Evolutionary conservation across 352 stramenopile species (phyloP).

Genomic region (Globisporangium lucens): DNA sequence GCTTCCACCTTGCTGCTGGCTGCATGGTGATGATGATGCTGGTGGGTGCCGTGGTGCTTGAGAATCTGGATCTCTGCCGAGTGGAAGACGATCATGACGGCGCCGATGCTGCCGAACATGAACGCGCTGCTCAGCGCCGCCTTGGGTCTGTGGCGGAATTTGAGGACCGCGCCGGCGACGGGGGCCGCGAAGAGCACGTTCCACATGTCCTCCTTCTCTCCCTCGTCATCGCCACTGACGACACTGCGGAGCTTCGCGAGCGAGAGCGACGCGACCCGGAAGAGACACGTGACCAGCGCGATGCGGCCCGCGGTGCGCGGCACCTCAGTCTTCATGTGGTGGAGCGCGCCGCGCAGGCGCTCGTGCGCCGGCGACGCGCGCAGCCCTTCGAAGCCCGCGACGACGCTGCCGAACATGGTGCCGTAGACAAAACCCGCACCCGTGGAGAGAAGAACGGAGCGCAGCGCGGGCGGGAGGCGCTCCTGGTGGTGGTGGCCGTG

Average conservation of each 20-base stretch:
- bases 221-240: constrained; percentile 6
- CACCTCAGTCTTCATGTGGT: constrained; percentile 32
- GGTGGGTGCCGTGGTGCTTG: constrained; percentile 4
- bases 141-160: constrained; percentile 23
- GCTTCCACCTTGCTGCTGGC: no score
- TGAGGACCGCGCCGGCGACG: constrained; percentile 28
- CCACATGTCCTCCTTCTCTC: constrained; percentile 26
- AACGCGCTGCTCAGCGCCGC: constrained; percentile 28
- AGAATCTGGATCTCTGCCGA: constrained; percentile 26
- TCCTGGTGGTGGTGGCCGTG: not conserved
- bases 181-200: constrained; percentile 35
- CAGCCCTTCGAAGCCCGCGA: constrained; percentile 29
- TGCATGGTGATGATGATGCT: constrained; percentile 7
- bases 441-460: constrained; percentile 23
- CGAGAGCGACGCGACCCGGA: constrained; percentile 23
- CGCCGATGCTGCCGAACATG: constrained; percentile 34
- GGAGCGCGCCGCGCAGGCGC: constrained; percentile 24
- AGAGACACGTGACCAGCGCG: constrained; percentile 37
- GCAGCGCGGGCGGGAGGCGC: not conserved
- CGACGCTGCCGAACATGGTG: constrained; percentile 34
- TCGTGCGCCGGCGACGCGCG: constrained; percentile 31
- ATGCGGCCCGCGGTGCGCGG: constrained; percentile 39
- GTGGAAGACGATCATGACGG: constrained; percentile 39
- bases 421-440: constrained; percentile 41
- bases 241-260: constrained; percentile 19